Evolutionary conservation across 148 eudicot species (phyloP).

Genomic region (Rhododendron molle): DNA sequence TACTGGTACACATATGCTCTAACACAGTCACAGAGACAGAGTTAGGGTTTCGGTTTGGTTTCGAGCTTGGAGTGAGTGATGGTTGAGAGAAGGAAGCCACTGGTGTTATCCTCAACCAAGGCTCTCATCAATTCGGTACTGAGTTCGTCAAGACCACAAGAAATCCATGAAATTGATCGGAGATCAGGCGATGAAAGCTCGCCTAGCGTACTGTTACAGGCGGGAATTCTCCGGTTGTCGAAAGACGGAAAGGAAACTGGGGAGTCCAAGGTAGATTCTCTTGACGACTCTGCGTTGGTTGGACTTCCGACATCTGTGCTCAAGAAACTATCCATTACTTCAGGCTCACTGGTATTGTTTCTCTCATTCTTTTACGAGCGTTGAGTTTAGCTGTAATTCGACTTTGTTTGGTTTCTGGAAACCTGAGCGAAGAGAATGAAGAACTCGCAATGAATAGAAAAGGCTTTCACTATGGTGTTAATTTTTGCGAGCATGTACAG

Average conservation of each 20-base stretch:
- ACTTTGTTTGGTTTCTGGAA: neutral
- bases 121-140: conserved; percentile 48
- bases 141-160: conserved; percentile 12
- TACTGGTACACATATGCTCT: neutral
- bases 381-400: neutral
- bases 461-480: neutral
- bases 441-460: neutral
- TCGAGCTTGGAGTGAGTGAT: conserved; percentile 12
- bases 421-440: neutral
- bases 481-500: neutral
- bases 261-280: conserved; percentile 17
- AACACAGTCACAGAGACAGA: neutral
- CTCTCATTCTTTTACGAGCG: neutral
- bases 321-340: conserved; percentile 63
- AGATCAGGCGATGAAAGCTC: conserved; percentile 16
- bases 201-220: conserved; percentile 30
- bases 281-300: conserved; percentile 67
- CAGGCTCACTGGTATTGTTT: conserved; percentile 64
- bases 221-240: conserved; percentile 60
- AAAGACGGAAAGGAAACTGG: conserved; percentile 19
- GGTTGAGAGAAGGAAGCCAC: conserved; percentile 81
- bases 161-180: conserved; percentile 13
- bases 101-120: conserved; percentile 77
- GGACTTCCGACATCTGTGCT: conserved; percentile 62
- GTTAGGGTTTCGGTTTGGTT: neutral